Evolutionary conservation across 371 early-diverging fungal species (phyloP).

Genomic region (Saksenaea oblongispora): DNA sequence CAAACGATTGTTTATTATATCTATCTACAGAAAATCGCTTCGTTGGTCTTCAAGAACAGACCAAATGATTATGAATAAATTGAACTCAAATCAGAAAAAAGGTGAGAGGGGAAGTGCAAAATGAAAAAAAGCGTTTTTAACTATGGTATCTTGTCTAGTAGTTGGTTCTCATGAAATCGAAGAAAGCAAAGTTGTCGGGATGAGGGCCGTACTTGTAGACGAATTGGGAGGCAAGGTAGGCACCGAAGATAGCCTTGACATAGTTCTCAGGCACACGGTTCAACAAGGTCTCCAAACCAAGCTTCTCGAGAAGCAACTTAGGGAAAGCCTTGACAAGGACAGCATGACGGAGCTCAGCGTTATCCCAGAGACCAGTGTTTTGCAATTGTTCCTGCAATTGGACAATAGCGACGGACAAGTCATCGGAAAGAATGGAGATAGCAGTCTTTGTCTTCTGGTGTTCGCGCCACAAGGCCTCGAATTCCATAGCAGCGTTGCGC

Average conservation of each 20-base stretch:
- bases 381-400: constrained; percentile 92
- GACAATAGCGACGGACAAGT: constrained; percentile 90
- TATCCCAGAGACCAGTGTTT: constrained; percentile 91
- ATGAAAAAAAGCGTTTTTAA: background rate
- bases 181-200: constrained; percentile 97
- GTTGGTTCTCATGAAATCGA: constrained; percentile 85
- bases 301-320: constrained; percentile 80
- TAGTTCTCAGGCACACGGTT: constrained; percentile 92
- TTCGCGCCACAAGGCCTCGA: constrained; percentile 95
- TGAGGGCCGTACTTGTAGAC: constrained; percentile 94
- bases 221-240: constrained; percentile 90
- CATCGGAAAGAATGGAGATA: constrained; percentile 89
- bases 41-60: background rate
- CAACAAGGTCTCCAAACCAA: constrained; percentile 90
- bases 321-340: constrained; percentile 93
- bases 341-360: constrained; percentile 76
- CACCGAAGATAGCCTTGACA: constrained; percentile 96
- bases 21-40: constrained; percentile 2
- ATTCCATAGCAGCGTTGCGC: constrained; percentile 91
- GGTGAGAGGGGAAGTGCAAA: background rate
- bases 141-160: constrained; percentile 15
- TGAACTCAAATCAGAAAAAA: constrained; percentile 6
- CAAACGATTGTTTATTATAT: background rate
- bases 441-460: constrained; percentile 74
- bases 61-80: background rate